phyloP scores from a whole-genome alignment of 768 basidiomycete genomes.

The Fibroporia radiculosa region DNA sequence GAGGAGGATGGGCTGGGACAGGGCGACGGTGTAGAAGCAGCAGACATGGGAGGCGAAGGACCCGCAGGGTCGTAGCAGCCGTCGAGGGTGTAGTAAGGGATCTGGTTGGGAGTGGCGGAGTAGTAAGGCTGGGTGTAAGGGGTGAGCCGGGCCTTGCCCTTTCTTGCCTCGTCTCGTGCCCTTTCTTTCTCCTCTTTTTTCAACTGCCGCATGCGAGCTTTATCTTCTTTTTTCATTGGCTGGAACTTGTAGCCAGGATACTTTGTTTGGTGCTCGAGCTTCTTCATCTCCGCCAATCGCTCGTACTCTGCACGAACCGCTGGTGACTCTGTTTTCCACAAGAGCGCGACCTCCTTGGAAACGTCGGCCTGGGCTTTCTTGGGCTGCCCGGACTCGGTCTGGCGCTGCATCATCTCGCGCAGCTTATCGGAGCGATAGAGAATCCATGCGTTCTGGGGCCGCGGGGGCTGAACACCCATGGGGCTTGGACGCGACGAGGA shows the following conservation, averaged over 20 bases:
- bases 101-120: neutral
- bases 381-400: neutral
- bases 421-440: slow-evolving; percentile 14
- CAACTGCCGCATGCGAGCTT: slow-evolving; percentile 4
- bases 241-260: slow-evolving; percentile 23
- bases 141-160: slow-evolving; percentile 1
- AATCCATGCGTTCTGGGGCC: slow-evolving; percentile 16
- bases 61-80: neutral
- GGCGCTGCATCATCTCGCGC: neutral
- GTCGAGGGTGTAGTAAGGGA: neutral
- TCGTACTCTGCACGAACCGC: slow-evolving; percentile 7
- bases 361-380: slow-evolving; percentile 7
- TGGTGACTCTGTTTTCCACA: slow-evolving; percentile 4
- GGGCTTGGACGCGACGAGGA: neutral
- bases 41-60: slow-evolving; percentile 6
- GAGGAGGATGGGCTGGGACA: neutral
- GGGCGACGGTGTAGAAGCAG: slow-evolving; percentile 1
- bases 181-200: slow-evolving; percentile 7
- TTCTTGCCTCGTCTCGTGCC: slow-evolving; percentile 5
- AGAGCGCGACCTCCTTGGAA: slow-evolving; percentile 3
- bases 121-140: neutral
- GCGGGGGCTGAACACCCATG: slow-evolving; percentile 2
- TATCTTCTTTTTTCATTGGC: slow-evolving; percentile 17
- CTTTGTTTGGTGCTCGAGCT: slow-evolving; percentile 15
- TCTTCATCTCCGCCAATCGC: slow-evolving; percentile 13